Evolutionary conservation across 2,329 filamentous ascomycete species (phyloP).

Genomic region (Huntiella savannae): DNA sequence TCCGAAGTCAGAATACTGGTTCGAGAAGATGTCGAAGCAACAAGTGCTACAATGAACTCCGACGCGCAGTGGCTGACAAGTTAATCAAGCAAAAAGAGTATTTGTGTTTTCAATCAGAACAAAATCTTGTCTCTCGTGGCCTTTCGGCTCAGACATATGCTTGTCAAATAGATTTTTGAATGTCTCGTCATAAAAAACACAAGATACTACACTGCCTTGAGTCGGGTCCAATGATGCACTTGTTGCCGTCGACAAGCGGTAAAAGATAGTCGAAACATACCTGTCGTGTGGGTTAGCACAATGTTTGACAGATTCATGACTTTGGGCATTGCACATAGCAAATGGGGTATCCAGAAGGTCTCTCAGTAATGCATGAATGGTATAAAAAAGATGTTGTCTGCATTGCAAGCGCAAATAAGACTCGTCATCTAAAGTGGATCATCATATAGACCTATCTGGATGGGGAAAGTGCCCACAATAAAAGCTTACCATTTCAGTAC

Average conservation of each 20-base stretch:
- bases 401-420: constrained; percentile 58
- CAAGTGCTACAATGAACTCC: too few relatives aligned
- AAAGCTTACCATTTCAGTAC: constrained; percentile 8
- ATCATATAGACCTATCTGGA: constrained; percentile 16
- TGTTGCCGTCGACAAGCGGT: not conserved
- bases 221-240: too few relatives aligned
- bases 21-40: too few relatives aligned
- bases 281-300: constrained; percentile 9
- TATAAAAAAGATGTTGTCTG: constrained; percentile 43
- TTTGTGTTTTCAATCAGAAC: constrained; percentile 7
- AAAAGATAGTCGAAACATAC: not conserved
- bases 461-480: not conserved
- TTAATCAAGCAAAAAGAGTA: too few relatives aligned
- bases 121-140: constrained; percentile 16
- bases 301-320: not conserved
- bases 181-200: constrained; percentile 13
- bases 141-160: constrained; percentile 83
- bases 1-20: too few relatives aligned
- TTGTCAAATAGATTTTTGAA: constrained; percentile 59
- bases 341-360: constrained; percentile 12
- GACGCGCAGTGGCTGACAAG: too few relatives aligned
- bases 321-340: constrained; percentile 9
- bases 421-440: constrained; percentile 51
- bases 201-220: not conserved
- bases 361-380: constrained; percentile 54